phyloP scores from a whole-genome alignment of 208 protist species.

The Crithidia mellificae region DNA sequence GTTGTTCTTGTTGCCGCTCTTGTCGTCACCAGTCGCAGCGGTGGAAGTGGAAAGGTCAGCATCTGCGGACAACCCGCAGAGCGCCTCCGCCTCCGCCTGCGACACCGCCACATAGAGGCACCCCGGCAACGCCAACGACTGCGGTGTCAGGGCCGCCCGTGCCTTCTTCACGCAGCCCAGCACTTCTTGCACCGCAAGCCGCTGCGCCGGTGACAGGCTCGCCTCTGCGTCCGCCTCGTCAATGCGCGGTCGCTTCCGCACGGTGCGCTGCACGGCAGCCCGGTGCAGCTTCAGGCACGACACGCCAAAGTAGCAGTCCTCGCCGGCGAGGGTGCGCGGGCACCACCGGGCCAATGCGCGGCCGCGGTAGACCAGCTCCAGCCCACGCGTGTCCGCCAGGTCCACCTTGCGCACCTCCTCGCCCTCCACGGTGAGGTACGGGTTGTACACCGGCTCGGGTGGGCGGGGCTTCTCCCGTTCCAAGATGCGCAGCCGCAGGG shows the following conservation, averaged over 20 bases:
- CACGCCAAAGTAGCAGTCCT: conserved; percentile 80
- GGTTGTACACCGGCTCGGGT: conserved; percentile 77
- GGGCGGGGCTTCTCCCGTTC: conserved; percentile 68
- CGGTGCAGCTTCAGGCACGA: conserved; percentile 70
- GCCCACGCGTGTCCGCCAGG: conserved; percentile 66
- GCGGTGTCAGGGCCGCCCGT: conserved; percentile 25
- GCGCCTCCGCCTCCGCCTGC: conserved; percentile 20
- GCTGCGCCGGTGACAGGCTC: conserved; percentile 43
- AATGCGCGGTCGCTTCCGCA: conserved; percentile 65
- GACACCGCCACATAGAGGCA: conserved; percentile 44
- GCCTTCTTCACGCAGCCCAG: conserved; percentile 24
- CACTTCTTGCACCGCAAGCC: conserved; percentile 31
- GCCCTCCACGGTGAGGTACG: conserved; percentile 67
- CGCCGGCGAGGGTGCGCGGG: conserved; percentile 45
- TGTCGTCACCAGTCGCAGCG: no score
- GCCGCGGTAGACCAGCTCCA: conserved; percentile 80
- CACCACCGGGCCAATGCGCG: conserved; percentile 73
- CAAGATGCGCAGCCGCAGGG: conserved; percentile 75
- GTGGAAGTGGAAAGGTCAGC: no score
- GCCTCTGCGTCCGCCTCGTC: conserved; percentile 32
- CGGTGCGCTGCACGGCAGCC: conserved; percentile 59
- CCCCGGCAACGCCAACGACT: conserved; percentile 17
- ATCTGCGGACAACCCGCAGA: no score
- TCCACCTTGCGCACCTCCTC: conserved; percentile 64
- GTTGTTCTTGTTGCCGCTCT: neutral